Percentiles rank a stretch among this genome's conserved stretches.
Evolutionary conservation across 352 stramenopile species (phyloP).

Genomic region (Globisporangium parvum): DNA sequence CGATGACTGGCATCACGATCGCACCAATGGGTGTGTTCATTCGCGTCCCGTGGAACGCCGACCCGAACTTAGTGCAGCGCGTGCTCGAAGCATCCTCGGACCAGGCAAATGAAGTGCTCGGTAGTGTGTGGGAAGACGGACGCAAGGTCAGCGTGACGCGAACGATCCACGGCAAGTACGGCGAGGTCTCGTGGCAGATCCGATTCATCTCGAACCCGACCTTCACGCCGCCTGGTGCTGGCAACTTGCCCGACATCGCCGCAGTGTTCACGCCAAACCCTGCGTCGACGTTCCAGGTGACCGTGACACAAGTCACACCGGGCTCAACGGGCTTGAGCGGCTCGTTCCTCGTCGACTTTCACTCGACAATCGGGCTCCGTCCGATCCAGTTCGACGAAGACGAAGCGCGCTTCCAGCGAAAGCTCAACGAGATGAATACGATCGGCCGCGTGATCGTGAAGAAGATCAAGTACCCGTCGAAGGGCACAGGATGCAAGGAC

Average conservation of each 20-base stretch:
- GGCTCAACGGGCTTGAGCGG: constrained; percentile 87
- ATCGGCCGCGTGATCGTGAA: constrained; percentile 89
- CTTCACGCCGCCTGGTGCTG: constrained; percentile 87
- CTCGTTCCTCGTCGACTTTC: constrained; percentile 89
- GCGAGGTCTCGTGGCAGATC: constrained; percentile 90
- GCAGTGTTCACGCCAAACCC: constrained; percentile 27
- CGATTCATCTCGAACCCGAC: constrained; percentile 92
- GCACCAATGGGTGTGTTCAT: constrained; percentile 22
- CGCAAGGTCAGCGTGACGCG: constrained; percentile 82
- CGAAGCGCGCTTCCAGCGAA: constrained; percentile 76
- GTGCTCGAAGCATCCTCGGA: constrained; percentile 54
- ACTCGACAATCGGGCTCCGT: constrained; percentile 64
- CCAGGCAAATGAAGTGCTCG: constrained; percentile 20
- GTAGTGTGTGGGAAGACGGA: constrained; percentile 32
- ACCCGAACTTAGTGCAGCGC: constrained; percentile 36
- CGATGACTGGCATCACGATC: constrained; percentile 18
- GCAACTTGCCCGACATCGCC: constrained; percentile 76
- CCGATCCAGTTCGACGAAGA: constrained; percentile 87
- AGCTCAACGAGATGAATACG: constrained; percentile 94
- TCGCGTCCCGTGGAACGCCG: constrained; percentile 61
- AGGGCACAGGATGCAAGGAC: constrained; percentile 37
- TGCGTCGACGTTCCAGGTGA: constrained; percentile 27
- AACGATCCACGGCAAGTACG: constrained; percentile 92
- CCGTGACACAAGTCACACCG: constrained; percentile 81
- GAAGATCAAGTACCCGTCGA: constrained; percentile 85